phyloP scores from a whole-genome alignment of 1,284 basidiomycete species.

The Puccinia polysora region DNA sequence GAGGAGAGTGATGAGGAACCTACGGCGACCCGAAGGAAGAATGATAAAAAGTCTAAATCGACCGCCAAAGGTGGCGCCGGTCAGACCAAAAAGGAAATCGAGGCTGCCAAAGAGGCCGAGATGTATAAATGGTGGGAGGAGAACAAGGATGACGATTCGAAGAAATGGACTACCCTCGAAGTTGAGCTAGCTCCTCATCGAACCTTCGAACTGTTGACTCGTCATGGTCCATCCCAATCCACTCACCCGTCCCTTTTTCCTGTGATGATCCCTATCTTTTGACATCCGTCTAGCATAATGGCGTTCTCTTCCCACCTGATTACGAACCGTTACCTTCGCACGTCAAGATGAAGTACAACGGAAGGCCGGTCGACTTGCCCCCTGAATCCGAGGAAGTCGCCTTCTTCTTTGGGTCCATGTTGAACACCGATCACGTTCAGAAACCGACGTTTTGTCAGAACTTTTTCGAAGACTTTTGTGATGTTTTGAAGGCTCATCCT shows the following conservation, averaged over 20 bases:
- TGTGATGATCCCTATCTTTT: background rate
- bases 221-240: no score
- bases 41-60: no score
- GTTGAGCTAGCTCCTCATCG: constrained; percentile 5
- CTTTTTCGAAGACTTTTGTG: constrained; percentile 88
- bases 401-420: constrained; percentile 86
- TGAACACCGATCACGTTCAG: constrained; percentile 88
- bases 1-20: background rate
- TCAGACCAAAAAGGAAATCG: background rate
- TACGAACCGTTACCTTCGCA: constrained; percentile 78
- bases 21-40: background rate
- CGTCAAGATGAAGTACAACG: constrained; percentile 95
- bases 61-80: background rate
- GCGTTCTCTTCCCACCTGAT: constrained; percentile 90
- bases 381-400: constrained; percentile 92
- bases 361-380: constrained; percentile 71
- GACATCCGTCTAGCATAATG: constrained; percentile 78
- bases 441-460: constrained; percentile 87
- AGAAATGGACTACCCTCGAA: constrained; percentile 43
- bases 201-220: constrained; percentile 52
- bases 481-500: constrained; percentile 71
- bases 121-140: constrained; percentile 77
- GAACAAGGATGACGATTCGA: constrained; percentile 55
- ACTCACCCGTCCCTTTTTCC: no score
- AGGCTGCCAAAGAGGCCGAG: constrained; percentile 4